phyloP scores from a whole-genome alignment of 805 yeast species.

The Isabelozyma pseudorhagii region DNA sequence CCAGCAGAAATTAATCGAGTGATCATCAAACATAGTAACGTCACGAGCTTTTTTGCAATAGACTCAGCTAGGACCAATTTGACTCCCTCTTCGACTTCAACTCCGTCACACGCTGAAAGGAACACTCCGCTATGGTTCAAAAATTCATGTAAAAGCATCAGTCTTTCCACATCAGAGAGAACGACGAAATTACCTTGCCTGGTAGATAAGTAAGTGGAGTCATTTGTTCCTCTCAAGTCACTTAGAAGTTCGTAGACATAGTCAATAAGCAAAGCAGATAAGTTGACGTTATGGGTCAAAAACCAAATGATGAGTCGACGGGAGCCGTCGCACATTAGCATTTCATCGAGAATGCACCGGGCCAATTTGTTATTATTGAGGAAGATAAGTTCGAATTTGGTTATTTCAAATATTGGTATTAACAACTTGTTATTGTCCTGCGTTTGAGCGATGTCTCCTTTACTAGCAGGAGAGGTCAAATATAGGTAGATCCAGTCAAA shows the following conservation, averaged over 20 bases:
- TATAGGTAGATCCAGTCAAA: constrained; percentile 51
- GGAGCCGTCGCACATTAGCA: constrained; percentile 65
- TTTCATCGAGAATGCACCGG: constrained; percentile 60
- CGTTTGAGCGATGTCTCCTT: constrained; percentile 19
- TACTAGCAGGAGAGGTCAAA: constrained; percentile 35
- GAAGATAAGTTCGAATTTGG: constrained; percentile 50
- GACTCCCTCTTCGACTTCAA: constrained; percentile 25
- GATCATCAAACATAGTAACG: constrained; percentile 61
- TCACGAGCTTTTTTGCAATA: constrained; percentile 42
- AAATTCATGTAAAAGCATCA: constrained; percentile 70
- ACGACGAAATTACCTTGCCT: constrained; percentile 50
- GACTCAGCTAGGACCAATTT: constrained; percentile 27
- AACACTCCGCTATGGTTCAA: constrained; percentile 47
- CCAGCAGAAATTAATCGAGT: constrained; percentile 46
- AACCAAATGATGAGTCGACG: constrained; percentile 67
- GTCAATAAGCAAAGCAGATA: constrained; percentile 54
- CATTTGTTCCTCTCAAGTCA: constrained; percentile 51
- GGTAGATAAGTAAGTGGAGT: constrained; percentile 42
- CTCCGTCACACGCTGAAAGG: constrained; percentile 28
- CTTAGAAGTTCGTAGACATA: constrained; percentile 60
- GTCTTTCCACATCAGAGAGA: constrained; percentile 57
- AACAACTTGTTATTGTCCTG: constrained; percentile 24
- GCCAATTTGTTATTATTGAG: constrained; percentile 51
- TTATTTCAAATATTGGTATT: constrained; percentile 27
- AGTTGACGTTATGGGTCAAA: constrained; percentile 54